A percentile compares a stretch with the other conserved stretches of the same genome.
Conservation (phyloP, 2,329 filamentous ascomycete genomes). For the Colletotrichum nymphaeae region DNA sequence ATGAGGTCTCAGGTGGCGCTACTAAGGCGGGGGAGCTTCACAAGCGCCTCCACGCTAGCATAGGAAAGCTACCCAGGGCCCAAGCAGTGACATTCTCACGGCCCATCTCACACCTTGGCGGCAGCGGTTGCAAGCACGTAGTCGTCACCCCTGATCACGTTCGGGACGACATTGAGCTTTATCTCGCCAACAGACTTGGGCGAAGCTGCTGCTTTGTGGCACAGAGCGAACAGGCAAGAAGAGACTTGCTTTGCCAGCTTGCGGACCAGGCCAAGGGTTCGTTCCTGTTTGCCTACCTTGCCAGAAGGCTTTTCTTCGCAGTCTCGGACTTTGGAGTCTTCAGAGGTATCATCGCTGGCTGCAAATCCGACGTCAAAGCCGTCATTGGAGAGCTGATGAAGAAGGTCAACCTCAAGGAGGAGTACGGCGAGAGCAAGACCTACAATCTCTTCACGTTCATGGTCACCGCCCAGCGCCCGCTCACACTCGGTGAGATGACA, state of each 20-base stretch:
- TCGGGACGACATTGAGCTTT: slow-evolving; percentile 47
- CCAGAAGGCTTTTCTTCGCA: slow-evolving; percentile 40
- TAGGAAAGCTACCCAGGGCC: slow-evolving; percentile 42
- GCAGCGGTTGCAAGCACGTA: slow-evolving; percentile 44
- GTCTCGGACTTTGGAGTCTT: slow-evolving; percentile 39
- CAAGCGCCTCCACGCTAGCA: slow-evolving; percentile 44
- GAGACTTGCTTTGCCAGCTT: slow-evolving; percentile 44
- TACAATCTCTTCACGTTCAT: slow-evolving; percentile 47
- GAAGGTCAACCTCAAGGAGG: slow-evolving; percentile 40
- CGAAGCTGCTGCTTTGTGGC: slow-evolving; percentile 37
- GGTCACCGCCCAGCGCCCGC: slow-evolving; percentile 46
- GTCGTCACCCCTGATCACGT: slow-evolving; percentile 46
- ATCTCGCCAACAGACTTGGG: slow-evolving; percentile 40
- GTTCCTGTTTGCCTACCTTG: slow-evolving; percentile 52
- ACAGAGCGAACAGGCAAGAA: slow-evolving; percentile 29
- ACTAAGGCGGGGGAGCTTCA: slow-evolving; percentile 42
- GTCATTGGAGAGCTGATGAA: slow-evolving; percentile 41
- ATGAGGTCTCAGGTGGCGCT: slow-evolving; percentile 44
- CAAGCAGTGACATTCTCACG: slow-evolving; percentile 51
- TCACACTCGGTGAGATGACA: slow-evolving; percentile 45
- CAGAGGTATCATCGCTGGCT: slow-evolving; percentile 38
- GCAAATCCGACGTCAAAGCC: slow-evolving; percentile 40
- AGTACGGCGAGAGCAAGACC: slow-evolving; percentile 36
- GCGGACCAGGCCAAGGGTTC: slow-evolving; percentile 47
- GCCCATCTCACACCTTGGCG: slow-evolving; percentile 44